These are phyloP conservation scores for Chaetomium strumarium DNA, from an alignment of 2,329 filamentous ascomycete species.

Conservation along the genomic window DNA sequence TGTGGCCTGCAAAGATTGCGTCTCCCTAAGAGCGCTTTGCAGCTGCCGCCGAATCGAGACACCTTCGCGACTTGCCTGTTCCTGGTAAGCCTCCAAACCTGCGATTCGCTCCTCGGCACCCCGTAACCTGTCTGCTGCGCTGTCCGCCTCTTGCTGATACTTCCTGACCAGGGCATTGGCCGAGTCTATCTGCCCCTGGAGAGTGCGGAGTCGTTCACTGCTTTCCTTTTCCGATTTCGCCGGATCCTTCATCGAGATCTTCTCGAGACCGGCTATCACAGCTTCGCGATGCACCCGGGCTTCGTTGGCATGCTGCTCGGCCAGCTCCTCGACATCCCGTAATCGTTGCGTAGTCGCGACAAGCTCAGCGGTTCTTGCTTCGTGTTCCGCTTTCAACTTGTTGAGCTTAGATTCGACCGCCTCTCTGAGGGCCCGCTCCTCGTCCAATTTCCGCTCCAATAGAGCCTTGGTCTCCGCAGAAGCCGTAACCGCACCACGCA, in stretches of 20 bases:
- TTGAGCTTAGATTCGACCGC: slow-evolving; percentile 69
- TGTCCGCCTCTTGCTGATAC: slow-evolving; percentile 83
- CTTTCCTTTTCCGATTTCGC: slow-evolving; percentile 43
- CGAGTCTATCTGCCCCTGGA: slow-evolving; percentile 73
- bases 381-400: slow-evolving; percentile 75
- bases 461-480: slow-evolving; percentile 71
- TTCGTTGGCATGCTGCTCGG: slow-evolving; percentile 81
- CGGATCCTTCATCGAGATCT: slow-evolving; percentile 54
- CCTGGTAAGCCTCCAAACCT: slow-evolving; percentile 92
- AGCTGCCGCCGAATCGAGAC: slow-evolving; percentile 85
- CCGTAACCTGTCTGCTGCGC: slow-evolving; percentile 80
- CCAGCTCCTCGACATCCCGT: slow-evolving; percentile 79
- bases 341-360: slow-evolving; percentile 68
- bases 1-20: slow-evolving; percentile 71
- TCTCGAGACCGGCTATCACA: slow-evolving; percentile 76
- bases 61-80: slow-evolving; percentile 91
- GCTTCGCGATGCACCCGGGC: slow-evolving; percentile 78
- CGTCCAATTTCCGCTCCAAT: slow-evolving; percentile 74
- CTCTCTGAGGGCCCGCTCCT: slow-evolving; percentile 73
- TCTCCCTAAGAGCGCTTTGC: slow-evolving; percentile 75
- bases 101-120: slow-evolving; percentile 95
- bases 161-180: slow-evolving; percentile 78
- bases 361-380: slow-evolving; percentile 71
- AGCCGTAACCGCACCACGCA: slow-evolving; percentile 71
- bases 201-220: slow-evolving; percentile 61